Base-by-base conservation (phyloP, 495 filamentous ascomycete genomes). In the Lindgomyces ingoldianus region DNA sequence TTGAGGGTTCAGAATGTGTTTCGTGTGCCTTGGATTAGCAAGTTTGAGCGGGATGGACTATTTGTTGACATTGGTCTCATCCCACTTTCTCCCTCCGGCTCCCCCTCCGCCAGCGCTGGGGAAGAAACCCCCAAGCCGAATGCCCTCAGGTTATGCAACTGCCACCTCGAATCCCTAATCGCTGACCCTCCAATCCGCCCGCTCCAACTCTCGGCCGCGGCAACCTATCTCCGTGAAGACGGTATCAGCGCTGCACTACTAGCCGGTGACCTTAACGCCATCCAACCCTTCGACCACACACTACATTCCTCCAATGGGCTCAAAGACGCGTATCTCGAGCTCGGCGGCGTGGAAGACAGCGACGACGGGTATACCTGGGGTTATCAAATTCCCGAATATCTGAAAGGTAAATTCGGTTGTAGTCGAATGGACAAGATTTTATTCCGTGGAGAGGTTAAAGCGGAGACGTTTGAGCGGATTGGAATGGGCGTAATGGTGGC, bases 361-460 rank as follows among this genome's bases (percentile, higher is more conserved):
- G 80, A 83, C 22, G 78, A 74, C 27, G 81, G 82, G 6, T 79
- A 75, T 62, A 85, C 83, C 4, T 87, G 84, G 82, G 83, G 83
- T 0, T 77, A 82, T 66, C 80, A 84, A 73, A 78, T 74, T 16
- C 47, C 69, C 27, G 73, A 68, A 0, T 52, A 4, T 33, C 42
- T 70, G 59, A 68, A 78, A 57, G 58, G 71, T 26, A 59, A 55
- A 46, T 84, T 74, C 70, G 80, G 81, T 8, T 76, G 74, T 29
- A 73, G 65, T 24, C 68, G 83, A 51, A 80, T 84, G 79, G 84
- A 85, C 57, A 84, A 84, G 73, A 70, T 85, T 36, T 56, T 76
- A 4, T 77, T 72, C 51, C 70, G 74, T 51, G 76, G 77, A 44
- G 44, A 46, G 8, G 2, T 82, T 6, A 59, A 61, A 57, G 46